Evolutionary conservation across 2,329 filamentous ascomycete species (phyloP), one percentile per base, ranked within the genome.

Genomic region (Pyrenophora tritici-repentis): DNA sequence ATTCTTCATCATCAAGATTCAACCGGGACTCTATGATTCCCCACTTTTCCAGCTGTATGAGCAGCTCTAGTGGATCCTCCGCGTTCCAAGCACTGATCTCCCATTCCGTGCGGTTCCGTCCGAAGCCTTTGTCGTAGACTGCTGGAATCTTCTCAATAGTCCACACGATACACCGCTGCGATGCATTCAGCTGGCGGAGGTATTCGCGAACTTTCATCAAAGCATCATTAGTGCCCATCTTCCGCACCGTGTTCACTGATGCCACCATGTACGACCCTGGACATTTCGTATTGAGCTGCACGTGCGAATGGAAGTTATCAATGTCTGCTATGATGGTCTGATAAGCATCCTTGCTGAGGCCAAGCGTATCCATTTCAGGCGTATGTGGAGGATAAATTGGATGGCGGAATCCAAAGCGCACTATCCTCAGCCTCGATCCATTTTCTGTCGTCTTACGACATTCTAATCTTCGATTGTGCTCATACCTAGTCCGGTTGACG

Each of bases 61-160:
- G 38, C 36, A 66, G 38, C 35, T 65, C 62, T 8, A 66, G 43
- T 17, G 59, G 61, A 47, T 66, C 63, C 29, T 61, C 55, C 13
- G 47, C 52, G 39, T 64, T 62, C 62, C 65, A 63, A 3, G 56
- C 59, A 44, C 62, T 65, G 14, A 66, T 61, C 32, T 64, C 63
- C 63, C 61, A 65, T 31, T 65, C 59, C 29, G 58, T 58, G 29
- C 55, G 58, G 17, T 59, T 55, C 24, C 45, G 26, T 10, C 48
- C 52, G n/a, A 60, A 26, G 0, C 51, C 50, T 20, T 51, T 34
- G 17, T 65, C 60, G 32, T 63, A 66, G 6, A 63, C 62, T 3
- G 55, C 54, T 1, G 59, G 61, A 14, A 67, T 61, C 39, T 59
- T 56, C 45, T 66, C 62, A 35, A 67, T 58, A 3, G 61, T 67